Evolutionary conservation across 495 filamentous ascomycete genomes (phyloP).

Genomic region (Tuber microsphaerosporum): DNA sequence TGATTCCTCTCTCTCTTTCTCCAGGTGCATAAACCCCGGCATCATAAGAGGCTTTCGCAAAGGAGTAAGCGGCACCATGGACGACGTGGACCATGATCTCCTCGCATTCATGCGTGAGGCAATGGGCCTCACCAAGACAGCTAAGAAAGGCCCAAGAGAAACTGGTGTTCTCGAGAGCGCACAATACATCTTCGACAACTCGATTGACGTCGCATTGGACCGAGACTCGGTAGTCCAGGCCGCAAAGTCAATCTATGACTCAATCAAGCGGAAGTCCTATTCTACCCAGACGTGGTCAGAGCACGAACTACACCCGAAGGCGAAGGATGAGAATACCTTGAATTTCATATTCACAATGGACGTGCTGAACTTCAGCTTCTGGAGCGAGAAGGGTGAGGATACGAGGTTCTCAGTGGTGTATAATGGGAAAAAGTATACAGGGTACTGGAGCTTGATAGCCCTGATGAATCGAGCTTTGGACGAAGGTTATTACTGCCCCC

Average conservation of each 20-base stretch:
- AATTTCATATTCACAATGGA: slow-evolving; percentile 97
- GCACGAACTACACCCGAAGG: slow-evolving; percentile 84
- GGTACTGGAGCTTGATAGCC: slow-evolving; percentile 92
- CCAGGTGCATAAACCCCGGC: neutral
- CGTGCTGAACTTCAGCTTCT: slow-evolving; percentile 92
- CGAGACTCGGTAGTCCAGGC: slow-evolving; percentile 71
- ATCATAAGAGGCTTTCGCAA: neutral
- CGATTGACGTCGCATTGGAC: slow-evolving; percentile 83
- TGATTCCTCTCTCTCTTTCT: neutral
- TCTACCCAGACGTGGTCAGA: slow-evolving; percentile 76
- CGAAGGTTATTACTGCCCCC: slow-evolving; percentile 54
- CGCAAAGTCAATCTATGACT: slow-evolving; percentile 63
- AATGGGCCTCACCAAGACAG: slow-evolving; percentile 52
- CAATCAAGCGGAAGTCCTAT: slow-evolving; percentile 79
- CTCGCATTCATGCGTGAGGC: slow-evolving; percentile 79
- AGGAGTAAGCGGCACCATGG: slow-evolving; percentile 38
- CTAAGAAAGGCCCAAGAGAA: slow-evolving; percentile 52
- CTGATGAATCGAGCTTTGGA: slow-evolving; percentile 78
- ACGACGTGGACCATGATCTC: slow-evolving; percentile 82
- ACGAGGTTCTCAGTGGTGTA: slow-evolving; percentile 75
- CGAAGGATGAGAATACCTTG: slow-evolving; percentile 66
- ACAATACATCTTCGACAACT: slow-evolving; percentile 82
- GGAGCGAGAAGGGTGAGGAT: slow-evolving; percentile 61
- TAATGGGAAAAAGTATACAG: slow-evolving; percentile 72
- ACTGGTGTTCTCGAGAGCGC: slow-evolving; percentile 77